phyloP scores from a whole-genome alignment of 2,329 filamentous ascomycete genomes.

The Phyllosticta citrichinensis region DNA sequence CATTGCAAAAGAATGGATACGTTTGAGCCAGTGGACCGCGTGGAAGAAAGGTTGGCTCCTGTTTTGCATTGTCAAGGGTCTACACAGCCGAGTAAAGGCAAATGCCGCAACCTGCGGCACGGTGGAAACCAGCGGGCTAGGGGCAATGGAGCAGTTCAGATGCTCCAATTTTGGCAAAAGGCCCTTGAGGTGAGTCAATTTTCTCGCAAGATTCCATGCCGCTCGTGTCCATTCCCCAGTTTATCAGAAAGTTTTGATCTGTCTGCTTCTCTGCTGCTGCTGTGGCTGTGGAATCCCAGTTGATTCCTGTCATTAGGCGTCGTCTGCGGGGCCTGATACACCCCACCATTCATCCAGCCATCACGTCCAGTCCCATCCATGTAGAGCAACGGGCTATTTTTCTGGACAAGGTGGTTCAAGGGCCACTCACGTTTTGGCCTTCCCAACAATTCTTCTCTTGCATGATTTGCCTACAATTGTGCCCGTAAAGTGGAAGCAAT shows the following conservation, averaged over 20 bases:
- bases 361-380: background rate
- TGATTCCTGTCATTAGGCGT: background rate
- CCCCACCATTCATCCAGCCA: background rate
- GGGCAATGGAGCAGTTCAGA: background rate
- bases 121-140: background rate
- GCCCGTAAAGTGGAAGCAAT: conserved; percentile 14
- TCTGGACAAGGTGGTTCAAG: background rate
- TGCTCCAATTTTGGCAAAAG: background rate
- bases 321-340: background rate
- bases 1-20: background rate
- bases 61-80: too few relatives aligned
- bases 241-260: background rate
- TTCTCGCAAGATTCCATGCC: background rate
- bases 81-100: background rate
- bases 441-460: background rate
- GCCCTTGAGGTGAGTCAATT: background rate
- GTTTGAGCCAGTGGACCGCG: too few relatives aligned
- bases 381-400: background rate
- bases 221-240: background rate
- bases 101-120: background rate
- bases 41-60: too few relatives aligned
- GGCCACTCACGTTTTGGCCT: background rate
- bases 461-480: background rate
- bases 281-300: background rate
- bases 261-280: background rate